Base-by-base conservation (phyloP, 2,329 filamentous ascomycete species). In the Aspergillus caelatus region DNA sequence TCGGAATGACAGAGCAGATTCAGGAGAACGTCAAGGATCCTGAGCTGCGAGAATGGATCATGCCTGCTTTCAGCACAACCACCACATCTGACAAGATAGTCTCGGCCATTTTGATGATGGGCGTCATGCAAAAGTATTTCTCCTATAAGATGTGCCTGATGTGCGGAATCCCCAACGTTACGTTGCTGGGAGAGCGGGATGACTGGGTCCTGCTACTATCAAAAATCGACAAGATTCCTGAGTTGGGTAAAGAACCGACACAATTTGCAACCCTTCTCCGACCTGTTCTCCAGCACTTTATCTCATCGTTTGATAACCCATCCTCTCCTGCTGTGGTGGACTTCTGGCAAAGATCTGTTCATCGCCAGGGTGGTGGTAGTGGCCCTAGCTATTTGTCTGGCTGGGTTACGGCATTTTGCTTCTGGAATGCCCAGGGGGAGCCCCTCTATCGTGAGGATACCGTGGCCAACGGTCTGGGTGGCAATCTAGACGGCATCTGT, bases 321-420 rank as follows among this genome's bases (percentile, higher is more conserved):
- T 11, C 53, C 6, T 43, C 26, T 0, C 34, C 46, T 4, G 57
- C 43, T 10, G 53, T 63, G 4, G 12, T 16, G 8, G 52, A 60
- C 4, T 70, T 70, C 53, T 70, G 67, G 67, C 59, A 39, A 39
- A 50, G 16, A 21, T 68, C 62, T 23, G 64, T 45, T 8, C 2
- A 78, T 67, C 7, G 16, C 3, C 50, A 71, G 70, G 45, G 76
- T 70, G 2, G 71, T 68, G 30, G 72, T 55, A 66, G 79, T 77
- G 67, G 80, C 71, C 67, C 71, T 6, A 39, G 23, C 1, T 72
- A 74, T 54, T 63, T 83, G 2, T 80, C 78, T 0, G 83, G 84
- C 6, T 86, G 83, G 83, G 77, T 84, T 58, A 81, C 80, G 0
- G 81, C 78, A 0, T 84, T 85, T 64, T 73, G 80, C 66, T 81